A percentile compares a stretch with the other conserved stretches of the same genome.
Evolutionary conservation across 2,329 filamentous ascomycete species (phyloP).

Genomic region (Penicillium sp.): DNA sequence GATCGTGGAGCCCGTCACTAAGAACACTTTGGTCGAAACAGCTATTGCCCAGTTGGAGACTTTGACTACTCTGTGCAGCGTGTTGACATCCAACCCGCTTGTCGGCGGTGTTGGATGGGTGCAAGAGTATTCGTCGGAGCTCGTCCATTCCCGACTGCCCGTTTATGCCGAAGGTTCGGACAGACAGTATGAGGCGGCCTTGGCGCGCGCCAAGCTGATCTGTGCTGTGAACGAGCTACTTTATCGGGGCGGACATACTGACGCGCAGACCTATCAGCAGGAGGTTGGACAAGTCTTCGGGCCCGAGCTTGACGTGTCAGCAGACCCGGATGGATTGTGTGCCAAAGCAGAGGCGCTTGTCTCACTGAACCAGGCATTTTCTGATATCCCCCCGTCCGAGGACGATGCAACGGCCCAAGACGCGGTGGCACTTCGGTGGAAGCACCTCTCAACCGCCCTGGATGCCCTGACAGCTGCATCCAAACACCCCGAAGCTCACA

Average conservation of each 20-base stretch:
- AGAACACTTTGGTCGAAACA: conserved; percentile 67
- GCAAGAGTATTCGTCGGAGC: conserved; percentile 56
- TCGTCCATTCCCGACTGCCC: conserved; percentile 57
- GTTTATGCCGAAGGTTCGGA: conserved; percentile 51
- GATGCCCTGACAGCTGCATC: conserved; percentile 53
- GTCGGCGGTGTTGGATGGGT: conserved; percentile 55
- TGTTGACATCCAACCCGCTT: conserved; percentile 46
- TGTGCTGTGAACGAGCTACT: conserved; percentile 58
- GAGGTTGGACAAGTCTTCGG: conserved; percentile 46
- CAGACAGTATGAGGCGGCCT: conserved; percentile 52
- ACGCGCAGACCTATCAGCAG: conserved; percentile 55
- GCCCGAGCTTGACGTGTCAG: conserved; percentile 41
- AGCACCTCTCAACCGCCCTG: conserved; percentile 53
- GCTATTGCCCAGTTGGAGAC: conserved; percentile 63
- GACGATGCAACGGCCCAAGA: conserved; percentile 32
- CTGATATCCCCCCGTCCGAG: conserved; percentile 32
- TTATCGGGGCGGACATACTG: conserved; percentile 54
- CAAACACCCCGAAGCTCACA: conserved; percentile 53
- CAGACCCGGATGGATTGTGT: conserved; percentile 52
- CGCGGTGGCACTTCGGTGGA: conserved; percentile 50
- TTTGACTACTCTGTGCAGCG: conserved; percentile 53
- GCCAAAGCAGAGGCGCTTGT: conserved; percentile 60
- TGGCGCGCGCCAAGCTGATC: conserved; percentile 60
- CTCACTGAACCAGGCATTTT: conserved; percentile 53
- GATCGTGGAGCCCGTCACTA: conserved; percentile 67